Percentiles rank a stretch among this genome's conserved stretches.
Evolutionary conservation across 805 yeast genomes (phyloP).

Genomic region (Myxozyma geophila): DNA sequence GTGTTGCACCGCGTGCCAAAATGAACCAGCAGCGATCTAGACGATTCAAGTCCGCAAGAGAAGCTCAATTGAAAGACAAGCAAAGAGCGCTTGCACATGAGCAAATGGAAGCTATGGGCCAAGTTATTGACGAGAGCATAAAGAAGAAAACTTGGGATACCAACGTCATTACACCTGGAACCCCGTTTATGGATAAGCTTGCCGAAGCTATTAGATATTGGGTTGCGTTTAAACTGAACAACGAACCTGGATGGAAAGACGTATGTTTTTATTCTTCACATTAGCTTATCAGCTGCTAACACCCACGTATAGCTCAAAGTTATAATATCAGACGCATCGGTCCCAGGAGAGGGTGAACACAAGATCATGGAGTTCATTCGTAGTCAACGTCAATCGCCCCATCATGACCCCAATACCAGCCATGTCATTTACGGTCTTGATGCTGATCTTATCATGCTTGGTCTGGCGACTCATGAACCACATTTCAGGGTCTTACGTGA

Average conservation of each 20-base stretch:
- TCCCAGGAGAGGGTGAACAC: slow-evolving; percentile 99
- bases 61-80: slow-evolving; percentile 77
- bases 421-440: slow-evolving; percentile 97
- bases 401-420: slow-evolving; percentile 88
- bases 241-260: slow-evolving; percentile 92
- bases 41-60: slow-evolving; percentile 89
- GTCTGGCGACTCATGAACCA: slow-evolving; percentile 97
- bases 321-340: slow-evolving; percentile 91
- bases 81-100: slow-evolving; percentile 65
- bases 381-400: slow-evolving; percentile 82
- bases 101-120: slow-evolving; percentile 68
- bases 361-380: slow-evolving; percentile 95
- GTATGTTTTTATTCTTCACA: slow-evolving; percentile 21
- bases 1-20: slow-evolving; percentile 98
- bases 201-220: slow-evolving; percentile 85
- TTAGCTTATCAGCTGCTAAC: neutral
- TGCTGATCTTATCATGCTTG: slow-evolving; percentile 95
- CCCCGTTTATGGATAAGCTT: slow-evolving; percentile 93
- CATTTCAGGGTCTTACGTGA: slow-evolving; percentile 92
- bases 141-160: slow-evolving; percentile 90
- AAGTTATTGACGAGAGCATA: slow-evolving; percentile 73
- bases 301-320: slow-evolving; percentile 58
- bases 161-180: slow-evolving; percentile 97
- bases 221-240: slow-evolving; percentile 84
- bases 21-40: slow-evolving; percentile 97